phyloP scores from a whole-genome alignment of 2,329 filamentous ascomycete species.

The Aspergillus amoenus region DNA sequence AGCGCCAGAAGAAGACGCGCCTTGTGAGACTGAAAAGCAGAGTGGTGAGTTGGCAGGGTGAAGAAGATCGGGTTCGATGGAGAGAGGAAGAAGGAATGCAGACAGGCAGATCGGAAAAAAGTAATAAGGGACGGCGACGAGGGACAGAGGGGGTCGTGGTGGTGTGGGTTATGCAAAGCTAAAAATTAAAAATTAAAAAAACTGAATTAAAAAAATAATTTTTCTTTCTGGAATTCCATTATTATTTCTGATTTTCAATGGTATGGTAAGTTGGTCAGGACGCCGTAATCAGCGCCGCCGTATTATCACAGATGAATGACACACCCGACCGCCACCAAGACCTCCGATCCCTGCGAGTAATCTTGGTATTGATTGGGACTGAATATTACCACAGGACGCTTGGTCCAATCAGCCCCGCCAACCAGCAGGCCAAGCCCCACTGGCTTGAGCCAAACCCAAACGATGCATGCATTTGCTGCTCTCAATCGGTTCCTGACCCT shows the following conservation, averaged over 20 bases:
- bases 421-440: constrained; percentile 12
- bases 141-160: constrained; percentile 6
- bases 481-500: constrained; percentile 22
- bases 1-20: constrained; percentile 30
- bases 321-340: constrained; percentile 22
- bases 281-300: constrained; percentile 9
- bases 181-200: constrained; percentile 8
- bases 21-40: constrained; percentile 20
- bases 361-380: neutral
- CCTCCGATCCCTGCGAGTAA: constrained; percentile 5
- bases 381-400: constrained; percentile 19
- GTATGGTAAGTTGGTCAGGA: constrained; percentile 15
- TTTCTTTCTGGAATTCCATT: constrained; percentile 2
- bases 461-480: constrained; percentile 11
- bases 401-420: constrained; percentile 24
- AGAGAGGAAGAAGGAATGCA: constrained; percentile 21
- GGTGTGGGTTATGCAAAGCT: constrained; percentile 12
- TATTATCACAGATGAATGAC: neutral
- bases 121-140: constrained; percentile 13
- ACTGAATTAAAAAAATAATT: constrained; percentile 1
- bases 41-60: constrained; percentile 26
- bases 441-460: constrained; percentile 15
- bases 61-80: constrained; percentile 17
- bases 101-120: constrained; percentile 19
- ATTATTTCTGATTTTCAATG: constrained; percentile 9